Evolutionary conservation across 1,284 basidiomycete genomes (phyloP).

Genomic region (Bondarzewia mesenterica): DNA sequence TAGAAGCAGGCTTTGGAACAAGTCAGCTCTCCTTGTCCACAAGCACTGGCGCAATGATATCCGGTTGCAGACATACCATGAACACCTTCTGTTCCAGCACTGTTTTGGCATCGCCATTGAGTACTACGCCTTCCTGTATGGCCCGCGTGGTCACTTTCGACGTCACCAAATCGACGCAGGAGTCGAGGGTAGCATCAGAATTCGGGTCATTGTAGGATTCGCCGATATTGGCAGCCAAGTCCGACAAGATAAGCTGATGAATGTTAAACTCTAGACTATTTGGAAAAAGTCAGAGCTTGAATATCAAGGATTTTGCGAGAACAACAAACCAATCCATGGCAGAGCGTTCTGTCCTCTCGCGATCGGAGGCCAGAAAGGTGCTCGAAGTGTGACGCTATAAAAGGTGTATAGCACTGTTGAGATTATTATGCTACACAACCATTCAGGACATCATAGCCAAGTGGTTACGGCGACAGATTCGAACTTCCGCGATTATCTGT

Average conservation of each 20-base stretch:
- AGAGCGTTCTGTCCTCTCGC: too few relatives aligned
- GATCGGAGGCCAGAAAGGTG: too few relatives aligned
- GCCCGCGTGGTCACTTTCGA: slow-evolving; percentile 47
- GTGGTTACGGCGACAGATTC: slow-evolving; percentile 46
- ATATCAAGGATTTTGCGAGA: not conserved
- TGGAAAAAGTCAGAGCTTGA: not conserved
- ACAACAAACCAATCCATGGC: slow-evolving; percentile 8
- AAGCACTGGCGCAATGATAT: not conserved
- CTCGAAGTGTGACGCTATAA: too few relatives aligned
- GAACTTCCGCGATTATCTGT: slow-evolving; percentile 28
- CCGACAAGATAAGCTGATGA: slow-evolving; percentile 72
- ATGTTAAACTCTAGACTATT: slow-evolving; percentile 68
- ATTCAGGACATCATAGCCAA: slow-evolving; percentile 31
- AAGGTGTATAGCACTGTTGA: not conserved
- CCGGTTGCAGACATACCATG: slow-evolving; percentile 38
- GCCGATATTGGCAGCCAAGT: slow-evolving; percentile 65
- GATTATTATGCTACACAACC: not conserved
- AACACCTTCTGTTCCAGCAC: slow-evolving; percentile 33
- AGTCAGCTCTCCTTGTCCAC: not conserved
- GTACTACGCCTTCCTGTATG: slow-evolving; percentile 18
- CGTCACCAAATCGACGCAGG: slow-evolving; percentile 49
- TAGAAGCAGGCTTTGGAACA: slow-evolving; percentile 40
- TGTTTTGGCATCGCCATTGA: slow-evolving; percentile 15
- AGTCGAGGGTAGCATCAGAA: slow-evolving; percentile 22
- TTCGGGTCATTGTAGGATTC: slow-evolving; percentile 34